Evolutionary conservation across 106 monocot species (phyloP), one percentile per base, ranked within the genome.

Genomic region (Allium sativum): DNA sequence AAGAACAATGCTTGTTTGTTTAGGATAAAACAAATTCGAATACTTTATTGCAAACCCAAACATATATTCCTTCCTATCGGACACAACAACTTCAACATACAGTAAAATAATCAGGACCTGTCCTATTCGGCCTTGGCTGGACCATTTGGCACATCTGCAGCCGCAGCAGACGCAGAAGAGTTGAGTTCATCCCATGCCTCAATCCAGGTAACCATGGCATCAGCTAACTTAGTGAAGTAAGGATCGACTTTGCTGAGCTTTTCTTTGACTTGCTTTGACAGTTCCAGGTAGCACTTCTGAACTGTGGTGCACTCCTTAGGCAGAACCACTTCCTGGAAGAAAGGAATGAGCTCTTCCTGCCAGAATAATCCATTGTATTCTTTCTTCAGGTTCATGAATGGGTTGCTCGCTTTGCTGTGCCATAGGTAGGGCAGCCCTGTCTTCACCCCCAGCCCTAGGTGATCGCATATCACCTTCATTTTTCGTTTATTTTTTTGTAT

Each of bases 311-410:
- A 79, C 12, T 84, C 84, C 61, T 84, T 84, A 0, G 84, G 53
- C 45, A 84, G 60, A 44, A 18, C 41, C 0, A 47, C 79, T 7
- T 68, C 13, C 51, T 84, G 79, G 79, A 84, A 84, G 76, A 84
- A 79, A 18, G 79, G 79, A 62, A 84, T 84, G 31, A 79, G 66
- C 62, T 84, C 79, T 59, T 84, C 84, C 51, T 84, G 83, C 79
- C 83, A 79, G 79, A 71, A 78, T 40, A 82, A 74, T 21, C 82
- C 82, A 18, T 82, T 82, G 67, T 82, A 78, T 51, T 82, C 82
- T 65, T 82, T 78, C 45, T 78, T 78, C 53, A 82, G 66, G 70
- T 82, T 82, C 52, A 82, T 78, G 43, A 82, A 82, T 2, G 82
- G 82, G 74, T 82, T 82, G 82, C 82, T 82, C 0, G 82, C 82